Conservation (phyloP, 1,284 basidiomycete genomes). For the Lignosus rhinocerotis region DNA sequence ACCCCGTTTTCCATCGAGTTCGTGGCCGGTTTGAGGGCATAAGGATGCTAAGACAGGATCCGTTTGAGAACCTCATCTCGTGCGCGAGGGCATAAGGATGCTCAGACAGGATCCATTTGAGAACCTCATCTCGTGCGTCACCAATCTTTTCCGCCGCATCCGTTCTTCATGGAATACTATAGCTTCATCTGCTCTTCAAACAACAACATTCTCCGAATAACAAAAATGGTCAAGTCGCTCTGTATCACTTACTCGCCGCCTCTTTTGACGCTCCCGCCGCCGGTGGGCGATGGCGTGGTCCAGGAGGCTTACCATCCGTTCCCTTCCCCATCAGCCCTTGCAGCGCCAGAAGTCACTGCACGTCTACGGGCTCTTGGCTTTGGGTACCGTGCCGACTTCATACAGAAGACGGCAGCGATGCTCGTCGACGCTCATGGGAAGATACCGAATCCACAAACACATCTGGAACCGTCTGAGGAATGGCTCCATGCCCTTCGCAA, state of each 20-base stretch:
- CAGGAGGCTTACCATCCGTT: constrained; percentile 75
- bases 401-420: constrained; percentile 82
- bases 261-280: constrained; percentile 53
- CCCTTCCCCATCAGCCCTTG: constrained; percentile 74
- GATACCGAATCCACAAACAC: constrained; percentile 19
- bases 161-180: constrained; percentile 2
- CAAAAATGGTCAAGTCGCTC: constrained; percentile 82
- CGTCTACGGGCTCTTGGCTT: constrained; percentile 85
- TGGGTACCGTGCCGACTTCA: constrained; percentile 92
- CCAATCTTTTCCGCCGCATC: neutral
- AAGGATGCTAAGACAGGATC: constrained; percentile 87
- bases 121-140: constrained; percentile 54
- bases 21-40: constrained; percentile 66
- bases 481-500: constrained; percentile 65
- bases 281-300: constrained; percentile 18
- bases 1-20: constrained; percentile 74
- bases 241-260: constrained; percentile 72
- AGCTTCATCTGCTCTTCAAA: constrained; percentile 99
- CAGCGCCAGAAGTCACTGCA: constrained; percentile 59
- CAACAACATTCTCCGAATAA: constrained; percentile 93
- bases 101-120: constrained; percentile 96
- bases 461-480: constrained; percentile 50
- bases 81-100: constrained; percentile 75
- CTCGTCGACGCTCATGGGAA: constrained; percentile 60
- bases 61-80: constrained; percentile 94